Percentiles rank a stretch among this genome's conserved stretches.
phyloP scores from a whole-genome alignment of 73 alveolate genomes.

The Tetrahymena elliotti region DNA sequence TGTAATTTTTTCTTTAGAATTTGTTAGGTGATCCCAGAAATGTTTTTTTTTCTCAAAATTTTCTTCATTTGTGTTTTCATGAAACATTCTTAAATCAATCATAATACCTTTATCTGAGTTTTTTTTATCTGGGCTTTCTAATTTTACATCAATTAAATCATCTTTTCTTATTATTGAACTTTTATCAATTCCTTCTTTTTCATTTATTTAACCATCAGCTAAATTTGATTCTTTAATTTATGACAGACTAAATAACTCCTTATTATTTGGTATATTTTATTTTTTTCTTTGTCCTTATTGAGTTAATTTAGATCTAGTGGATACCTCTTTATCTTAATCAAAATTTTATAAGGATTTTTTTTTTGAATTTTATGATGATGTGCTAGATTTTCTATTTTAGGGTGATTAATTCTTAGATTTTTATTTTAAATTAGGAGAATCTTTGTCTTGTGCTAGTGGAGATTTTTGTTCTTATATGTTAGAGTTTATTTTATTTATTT shows the following conservation, averaged over 20 bases:
- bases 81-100: neutral
- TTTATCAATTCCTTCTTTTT: neutral
- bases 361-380: neutral
- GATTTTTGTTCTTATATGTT: neutral
- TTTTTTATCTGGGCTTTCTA: neutral
- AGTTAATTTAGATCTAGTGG: neutral
- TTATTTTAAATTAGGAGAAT: neutral
- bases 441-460: neutral
- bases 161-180: neutral
- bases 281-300: neutral
- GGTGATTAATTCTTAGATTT: neutral
- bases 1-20: neutral
- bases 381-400: neutral
- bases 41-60: neutral
- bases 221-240: neutral
- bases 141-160: neutral
- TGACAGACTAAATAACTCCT: neutral
- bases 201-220: neutral
- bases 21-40: neutral
- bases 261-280: neutral
- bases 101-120: neutral
- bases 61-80: neutral
- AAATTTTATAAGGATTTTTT: neutral
- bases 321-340: neutral
- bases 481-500: neutral